phyloP scores from a whole-genome alignment of 2,329 filamentous ascomycete genomes.

The Colletotrichum endophyticum region DNA sequence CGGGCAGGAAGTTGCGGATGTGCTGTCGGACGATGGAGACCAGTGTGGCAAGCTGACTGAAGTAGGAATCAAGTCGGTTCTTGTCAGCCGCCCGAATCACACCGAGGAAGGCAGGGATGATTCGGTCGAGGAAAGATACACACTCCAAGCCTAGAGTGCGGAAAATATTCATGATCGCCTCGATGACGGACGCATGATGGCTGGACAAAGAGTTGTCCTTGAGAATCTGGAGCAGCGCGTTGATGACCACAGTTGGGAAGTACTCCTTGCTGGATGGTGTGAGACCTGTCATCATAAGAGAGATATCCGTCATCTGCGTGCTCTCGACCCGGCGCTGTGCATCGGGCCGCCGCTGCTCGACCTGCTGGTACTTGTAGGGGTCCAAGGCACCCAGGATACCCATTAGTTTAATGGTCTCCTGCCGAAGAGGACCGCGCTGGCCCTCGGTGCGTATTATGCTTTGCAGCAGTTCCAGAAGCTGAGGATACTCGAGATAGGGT shows the following conservation, averaged over 20 bases:
- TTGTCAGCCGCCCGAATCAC: slow-evolving; percentile 85
- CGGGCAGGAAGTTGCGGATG: slow-evolving; percentile 86
- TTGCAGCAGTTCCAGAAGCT: slow-evolving; percentile 89
- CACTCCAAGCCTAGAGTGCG: slow-evolving; percentile 95
- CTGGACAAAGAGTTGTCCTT: slow-evolving; percentile 89
- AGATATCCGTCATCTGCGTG: slow-evolving; percentile 84
- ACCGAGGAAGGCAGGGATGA: slow-evolving; percentile 89
- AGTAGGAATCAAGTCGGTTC: slow-evolving; percentile 89
- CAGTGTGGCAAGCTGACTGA: slow-evolving; percentile 92
- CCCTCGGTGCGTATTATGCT: slow-evolving; percentile 91
- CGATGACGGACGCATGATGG: slow-evolving; percentile 92
- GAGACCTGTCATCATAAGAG: slow-evolving; percentile 95
- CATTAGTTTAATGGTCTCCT: slow-evolving; percentile 96
- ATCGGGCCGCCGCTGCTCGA: slow-evolving; percentile 87
- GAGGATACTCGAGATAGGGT: slow-evolving; percentile 93
- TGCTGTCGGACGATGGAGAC: slow-evolving; percentile 97
- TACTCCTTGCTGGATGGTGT: slow-evolving; percentile 98
- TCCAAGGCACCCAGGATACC: slow-evolving; percentile 94
- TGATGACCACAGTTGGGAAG: slow-evolving; percentile 97
- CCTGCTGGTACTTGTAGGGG: slow-evolving; percentile 95
- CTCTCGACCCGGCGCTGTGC: slow-evolving; percentile 70
- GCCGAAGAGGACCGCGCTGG: slow-evolving; percentile 81
- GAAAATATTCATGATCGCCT: slow-evolving; percentile 99
- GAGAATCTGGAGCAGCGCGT: slow-evolving; percentile 88
- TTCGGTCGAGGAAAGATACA: slow-evolving; percentile 90